Conservation (phyloP, 805 yeast genomes). For the Ogataea siamensis region DNA sequence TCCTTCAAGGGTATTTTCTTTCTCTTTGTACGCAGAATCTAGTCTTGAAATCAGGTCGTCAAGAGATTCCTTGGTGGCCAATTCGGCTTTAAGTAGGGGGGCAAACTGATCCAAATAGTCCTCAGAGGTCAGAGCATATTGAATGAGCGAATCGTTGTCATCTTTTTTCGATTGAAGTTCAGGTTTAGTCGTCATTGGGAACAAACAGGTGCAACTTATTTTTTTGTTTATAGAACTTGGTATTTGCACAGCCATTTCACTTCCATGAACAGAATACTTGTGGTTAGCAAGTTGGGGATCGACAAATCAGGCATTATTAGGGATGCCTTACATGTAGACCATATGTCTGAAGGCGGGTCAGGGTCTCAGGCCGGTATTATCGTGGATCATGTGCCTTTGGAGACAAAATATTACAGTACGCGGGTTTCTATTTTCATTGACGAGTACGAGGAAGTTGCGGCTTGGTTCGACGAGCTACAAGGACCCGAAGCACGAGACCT, state of each 20-base stretch:
- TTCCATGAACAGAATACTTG: constrained; percentile 39
- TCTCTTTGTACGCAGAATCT: constrained; percentile 53
- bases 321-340: constrained; percentile 25
- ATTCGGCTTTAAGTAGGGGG: constrained; percentile 66
- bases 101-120: constrained; percentile 79
- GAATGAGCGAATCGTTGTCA: constrained; percentile 26
- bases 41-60: constrained; percentile 55
- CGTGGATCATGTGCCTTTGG: constrained; percentile 22
- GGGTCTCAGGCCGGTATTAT: background rate
- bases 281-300: constrained; percentile 43
- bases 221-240: constrained; percentile 3
- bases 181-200: constrained; percentile 3
- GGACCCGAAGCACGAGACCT: constrained; percentile 40
- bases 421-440: constrained; percentile 31
- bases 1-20: constrained; percentile 61
- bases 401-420: constrained; percentile 30
- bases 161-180: constrained; percentile 3
- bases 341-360: too few relatives aligned
- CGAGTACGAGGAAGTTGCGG: constrained; percentile 33
- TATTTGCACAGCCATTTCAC: constrained; percentile 8
- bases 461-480: constrained; percentile 42
- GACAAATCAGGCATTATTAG: constrained; percentile 37
- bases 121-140: constrained; percentile 49
- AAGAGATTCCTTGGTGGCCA: constrained; percentile 49
- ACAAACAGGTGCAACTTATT: constrained; percentile 4